Evolutionary conservation across 805 yeast species (phyloP).

Genomic region (Kazachstania kunashirensis): DNA sequence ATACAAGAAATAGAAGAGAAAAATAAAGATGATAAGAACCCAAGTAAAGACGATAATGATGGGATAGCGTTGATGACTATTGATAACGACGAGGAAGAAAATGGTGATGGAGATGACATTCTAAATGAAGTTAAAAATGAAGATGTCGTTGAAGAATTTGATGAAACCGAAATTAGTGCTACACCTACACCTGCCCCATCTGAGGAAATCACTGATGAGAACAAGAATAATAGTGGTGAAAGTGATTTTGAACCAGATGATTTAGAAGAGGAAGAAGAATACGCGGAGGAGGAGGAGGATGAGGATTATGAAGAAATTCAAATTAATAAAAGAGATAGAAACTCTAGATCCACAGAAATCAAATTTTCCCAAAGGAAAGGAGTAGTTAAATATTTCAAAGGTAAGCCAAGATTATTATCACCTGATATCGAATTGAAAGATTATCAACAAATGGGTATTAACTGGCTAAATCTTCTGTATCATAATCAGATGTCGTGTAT

Average conservation of each 20-base stretch:
- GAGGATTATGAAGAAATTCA: slow-evolving; percentile 23
- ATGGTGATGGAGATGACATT: slow-evolving; percentile 16
- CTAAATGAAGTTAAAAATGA: slow-evolving; percentile 25
- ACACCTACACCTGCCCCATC: slow-evolving; percentile 13
- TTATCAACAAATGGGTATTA: slow-evolving; percentile 94
- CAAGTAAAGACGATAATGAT: slow-evolving; percentile 14
- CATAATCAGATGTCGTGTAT: slow-evolving; percentile 78
- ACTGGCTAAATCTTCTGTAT: slow-evolving; percentile 82
- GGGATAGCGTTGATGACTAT: slow-evolving; percentile 5
- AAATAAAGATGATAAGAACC: slow-evolving; percentile 5
- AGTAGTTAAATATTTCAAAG: slow-evolving; percentile 42
- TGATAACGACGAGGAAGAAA: slow-evolving; percentile 18
- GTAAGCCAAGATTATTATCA: slow-evolving; percentile 62
- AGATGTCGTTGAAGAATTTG: slow-evolving; percentile 25
- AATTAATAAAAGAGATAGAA: slow-evolving; percentile 14
- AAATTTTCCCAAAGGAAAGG: slow-evolving; percentile 9
- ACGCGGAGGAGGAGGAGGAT: slow-evolving; percentile 28
- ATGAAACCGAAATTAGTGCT: slow-evolving; percentile 20
- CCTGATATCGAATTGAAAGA: slow-evolving; percentile 61
- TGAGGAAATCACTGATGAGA: background rate
- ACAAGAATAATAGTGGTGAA: slow-evolving; percentile 2
- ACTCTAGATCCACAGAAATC: too few relatives aligned
- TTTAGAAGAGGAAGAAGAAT: slow-evolving; percentile 26
- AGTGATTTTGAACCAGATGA: slow-evolving; percentile 1
- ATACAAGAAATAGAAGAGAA: slow-evolving; percentile 48